Evolutionary conservation across 2,329 filamentous ascomycete genomes (phyloP), one percentile per base, ranked within the genome.

Genomic region (Colletotrichum navitas): DNA sequence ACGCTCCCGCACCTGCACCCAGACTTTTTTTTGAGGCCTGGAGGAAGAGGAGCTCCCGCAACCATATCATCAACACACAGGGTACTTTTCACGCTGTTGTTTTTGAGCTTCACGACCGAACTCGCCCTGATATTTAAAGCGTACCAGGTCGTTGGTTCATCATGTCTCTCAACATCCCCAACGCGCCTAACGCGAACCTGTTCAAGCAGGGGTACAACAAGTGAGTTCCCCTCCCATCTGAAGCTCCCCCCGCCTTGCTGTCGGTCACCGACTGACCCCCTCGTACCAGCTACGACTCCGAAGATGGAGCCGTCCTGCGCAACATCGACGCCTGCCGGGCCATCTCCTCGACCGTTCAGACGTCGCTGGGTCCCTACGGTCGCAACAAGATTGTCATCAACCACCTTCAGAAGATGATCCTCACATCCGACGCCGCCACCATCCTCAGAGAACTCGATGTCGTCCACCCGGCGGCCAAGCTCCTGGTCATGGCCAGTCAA

Each of bases 361-460:
- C 96, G 68, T 98, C 96, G 56, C 89, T 99, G 45, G 97, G 96
- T 63, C 96, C 96, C 72, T 98, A 97, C 84, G 96, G 96, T 79
- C 93, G 96, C 84, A 99, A 99, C 88, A 99, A 99, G 87, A 95
- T 99, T 80, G 94, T 99, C 85, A 98, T 99, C 88, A 99, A 99
- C 88, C 97, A 99, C 85, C 89, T 99, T 74, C 94, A 97, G 84
- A 99, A 99, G 89, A 98, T 99, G 96, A 97, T 98, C 78, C 88
- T 99, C 75, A 99, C 97, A 77, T 98, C 95, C 73, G 96, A 99
- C 81, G 96, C 96, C 75, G 96, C 96, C 76, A 98, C 96, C 54
- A 99, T 99, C 81, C 89, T 99, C 77, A 92, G 94, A 79, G 97
- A 99, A 86, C 91, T 99, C 82, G 96, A 99, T 80, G 96, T 99